These are phyloP conservation scores for Dimargaris xerosporica DNA, from an alignment of 192 early-diverging fungal genomes.

Conservation along the genomic window DNA sequence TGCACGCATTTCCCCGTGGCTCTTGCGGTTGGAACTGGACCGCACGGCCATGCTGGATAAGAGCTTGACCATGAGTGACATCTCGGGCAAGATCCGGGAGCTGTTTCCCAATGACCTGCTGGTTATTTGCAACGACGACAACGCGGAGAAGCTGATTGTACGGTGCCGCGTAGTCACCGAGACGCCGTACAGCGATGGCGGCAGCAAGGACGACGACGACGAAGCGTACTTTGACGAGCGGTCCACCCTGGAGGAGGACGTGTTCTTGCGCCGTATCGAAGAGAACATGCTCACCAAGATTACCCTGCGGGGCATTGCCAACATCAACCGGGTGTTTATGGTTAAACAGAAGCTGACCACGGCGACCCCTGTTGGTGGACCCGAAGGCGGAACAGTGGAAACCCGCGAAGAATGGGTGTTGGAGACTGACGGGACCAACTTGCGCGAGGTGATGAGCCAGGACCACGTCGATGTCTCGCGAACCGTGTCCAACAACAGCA, in stretches of 20 bases:
- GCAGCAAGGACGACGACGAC: slow-evolving; percentile 37
- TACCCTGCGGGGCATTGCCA: slow-evolving; percentile 73
- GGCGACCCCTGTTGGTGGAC: background rate
- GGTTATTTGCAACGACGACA: slow-evolving; percentile 79
- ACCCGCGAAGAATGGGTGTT: slow-evolving; percentile 17
- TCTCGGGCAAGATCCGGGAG: slow-evolving; percentile 62
- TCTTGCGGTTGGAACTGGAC: slow-evolving; percentile 60
- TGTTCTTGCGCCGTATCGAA: slow-evolving; percentile 78
- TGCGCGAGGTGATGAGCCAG: slow-evolving; percentile 87
- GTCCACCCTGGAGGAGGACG: slow-evolving; percentile 68
- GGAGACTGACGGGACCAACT: slow-evolving; percentile 76
- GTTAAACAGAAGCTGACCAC: slow-evolving; percentile 31
- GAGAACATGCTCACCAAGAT: slow-evolving; percentile 72
- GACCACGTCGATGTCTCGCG: slow-evolving; percentile 73
- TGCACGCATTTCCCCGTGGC: slow-evolving; percentile 50
- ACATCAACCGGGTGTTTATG: slow-evolving; percentile 76
- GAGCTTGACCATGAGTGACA: slow-evolving; percentile 67
- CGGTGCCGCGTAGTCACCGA: slow-evolving; percentile 71
- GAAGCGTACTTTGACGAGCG: slow-evolving; percentile 43
- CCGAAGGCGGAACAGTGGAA: background rate
- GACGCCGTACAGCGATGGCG: slow-evolving; percentile 31
- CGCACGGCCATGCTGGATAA: slow-evolving; percentile 81
- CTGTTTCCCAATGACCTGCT: slow-evolving; percentile 66
- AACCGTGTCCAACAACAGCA: slow-evolving; percentile 78
- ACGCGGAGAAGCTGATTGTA: slow-evolving; percentile 72